These are phyloP conservation scores for carrot (Daucus carota) DNA, from an alignment of 129 eudicot species.

Conservation along the genomic window DH1_v3.0 NC_030383.2:57983501-57984000, in stretches of 20 bases:
- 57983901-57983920: background rate
- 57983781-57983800: slow-evolving; percentile 12
- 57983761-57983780: slow-evolving; percentile 20
- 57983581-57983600: background rate
- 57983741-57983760: slow-evolving; percentile 14
- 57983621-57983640: slow-evolving; percentile 5
- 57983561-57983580: background rate
- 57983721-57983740: background rate
- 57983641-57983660: background rate
- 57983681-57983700: background rate
- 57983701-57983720: background rate
- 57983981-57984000: too few relatives aligned
- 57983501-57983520: background rate
- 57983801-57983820: slow-evolving; percentile 22
- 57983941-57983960: background rate
- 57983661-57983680: background rate
- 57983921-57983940: background rate
- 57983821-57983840: slow-evolving; percentile 1
- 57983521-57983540: slow-evolving; percentile 15
- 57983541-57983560: slow-evolving; percentile 13
- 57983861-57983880: background rate
- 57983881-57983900: background rate
- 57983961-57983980: background rate
- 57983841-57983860: background rate
- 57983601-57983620: slow-evolving; percentile 7